Percentiles rank a stretch among this genome's conserved stretches.
phyloP scores from a whole-genome alignment of 495 filamentous ascomycete species.

The Chaetomium fimeti region DNA sequence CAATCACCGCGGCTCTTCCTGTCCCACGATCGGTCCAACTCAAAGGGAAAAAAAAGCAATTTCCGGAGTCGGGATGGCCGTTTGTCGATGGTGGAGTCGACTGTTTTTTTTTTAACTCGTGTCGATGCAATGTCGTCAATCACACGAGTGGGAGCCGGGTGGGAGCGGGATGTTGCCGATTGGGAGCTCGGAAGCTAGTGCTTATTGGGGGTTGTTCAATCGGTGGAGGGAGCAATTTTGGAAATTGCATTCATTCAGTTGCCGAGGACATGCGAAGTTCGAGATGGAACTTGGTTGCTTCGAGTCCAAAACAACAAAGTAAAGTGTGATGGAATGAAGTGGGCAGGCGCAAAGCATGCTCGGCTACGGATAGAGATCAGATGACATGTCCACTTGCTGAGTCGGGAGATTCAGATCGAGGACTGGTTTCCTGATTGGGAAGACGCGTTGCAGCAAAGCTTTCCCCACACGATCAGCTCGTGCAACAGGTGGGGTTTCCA shows the following conservation, averaged over 20 bases:
- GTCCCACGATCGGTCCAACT: too few species aligned
- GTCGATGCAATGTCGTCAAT: neutral
- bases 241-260: neutral
- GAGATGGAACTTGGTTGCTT: neutral
- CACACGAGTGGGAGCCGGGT: neutral
- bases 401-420: neutral
- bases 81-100: conserved; percentile 1
- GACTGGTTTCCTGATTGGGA: conserved; percentile 6
- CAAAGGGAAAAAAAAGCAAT: neutral
- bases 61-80: conserved; percentile 4
- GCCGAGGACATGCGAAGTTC: neutral
- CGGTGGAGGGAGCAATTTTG: neutral
- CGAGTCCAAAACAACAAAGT: neutral
- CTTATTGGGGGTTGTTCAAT: neutral
- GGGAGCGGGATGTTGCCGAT: conserved; percentile 6
- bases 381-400: neutral
- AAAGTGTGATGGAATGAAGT: too few species aligned
- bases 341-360: neutral
- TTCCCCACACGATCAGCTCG: conserved; percentile 12
- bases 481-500: conserved; percentile 6
- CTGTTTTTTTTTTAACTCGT: neutral
- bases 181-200: conserved; percentile 7
- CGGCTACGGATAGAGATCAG: neutral
- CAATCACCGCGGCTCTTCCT: too few species aligned
- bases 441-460: neutral